phyloP scores from a whole-genome alignment of 1,284 basidiomycete genomes.

The Ceratobasidium papillatum region DNA sequence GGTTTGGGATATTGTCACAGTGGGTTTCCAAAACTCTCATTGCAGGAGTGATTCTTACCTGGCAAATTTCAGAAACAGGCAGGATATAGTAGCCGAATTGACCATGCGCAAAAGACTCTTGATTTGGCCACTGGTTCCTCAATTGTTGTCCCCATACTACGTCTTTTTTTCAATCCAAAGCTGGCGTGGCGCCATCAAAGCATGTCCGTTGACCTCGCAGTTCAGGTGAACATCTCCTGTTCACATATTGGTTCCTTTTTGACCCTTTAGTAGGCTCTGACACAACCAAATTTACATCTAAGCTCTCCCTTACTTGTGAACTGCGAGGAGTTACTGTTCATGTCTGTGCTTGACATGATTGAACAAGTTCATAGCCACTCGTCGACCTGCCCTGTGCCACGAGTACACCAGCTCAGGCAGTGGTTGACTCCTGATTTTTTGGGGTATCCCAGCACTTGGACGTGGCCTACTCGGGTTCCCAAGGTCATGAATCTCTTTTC shows the following conservation, averaged over 20 bases:
- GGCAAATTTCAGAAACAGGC: not conserved
- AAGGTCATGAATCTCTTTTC: too few relatives aligned
- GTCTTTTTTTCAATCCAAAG: not conserved
- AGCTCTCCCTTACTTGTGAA: not conserved
- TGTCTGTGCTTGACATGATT: not conserved
- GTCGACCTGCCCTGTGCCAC: not conserved
- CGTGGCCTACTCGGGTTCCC: not conserved
- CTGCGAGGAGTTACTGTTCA: not conserved
- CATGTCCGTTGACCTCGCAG: not conserved
- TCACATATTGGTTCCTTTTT: too few relatives aligned
- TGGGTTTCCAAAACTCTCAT: too few relatives aligned
- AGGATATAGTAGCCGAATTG: not conserved
- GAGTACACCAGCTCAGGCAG: not conserved
- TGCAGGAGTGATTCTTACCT: too few relatives aligned
- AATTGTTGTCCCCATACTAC: not conserved
- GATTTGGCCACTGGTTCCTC: not conserved
- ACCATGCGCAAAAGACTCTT: too few relatives aligned
- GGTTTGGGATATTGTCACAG: too few relatives aligned
- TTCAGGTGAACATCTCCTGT: not conserved
- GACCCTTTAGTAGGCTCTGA: not conserved
- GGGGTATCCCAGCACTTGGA: not conserved
- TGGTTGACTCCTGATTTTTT: not conserved
- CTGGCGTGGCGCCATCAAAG: not conserved
- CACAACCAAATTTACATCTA: not conserved
- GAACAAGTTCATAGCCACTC: not conserved